Evolutionary conservation across 140 eudicot genomes (phyloP), one percentile per base, ranked within the genome.

Genomic region (Oenanthe javanica): DNA sequence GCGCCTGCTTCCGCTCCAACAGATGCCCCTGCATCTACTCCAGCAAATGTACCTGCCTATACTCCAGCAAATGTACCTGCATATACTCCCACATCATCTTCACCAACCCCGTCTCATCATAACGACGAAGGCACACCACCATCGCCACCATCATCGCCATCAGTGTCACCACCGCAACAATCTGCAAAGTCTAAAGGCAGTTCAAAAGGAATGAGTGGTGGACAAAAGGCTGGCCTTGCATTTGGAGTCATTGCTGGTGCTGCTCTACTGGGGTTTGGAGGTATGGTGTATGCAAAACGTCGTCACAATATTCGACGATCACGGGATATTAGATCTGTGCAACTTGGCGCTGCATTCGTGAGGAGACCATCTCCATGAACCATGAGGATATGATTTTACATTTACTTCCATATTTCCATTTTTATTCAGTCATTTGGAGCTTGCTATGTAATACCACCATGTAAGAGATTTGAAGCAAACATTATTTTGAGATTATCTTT

Each of bases 161-260:
- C 19, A 75, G n/a, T 13, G 1, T 16, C 79, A 3, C 85, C 85
- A 3, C 8, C 54, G n/a, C 78, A 61, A 48, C 55, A 67, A 25
- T 27, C 45, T 25, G 4, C 81, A 42, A 25, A 52, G 8, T 72
- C 83, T 51, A 79, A 75, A 48, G 79, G 84, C 43, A 77, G 85
- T 19, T 81, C 89, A 40, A 70, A 70, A 4, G 83, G 87, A 47
- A 55, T 76, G 84, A 89, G 83, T 1, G 90, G 90, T 15, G 88
- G 90, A 52, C 88, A 86, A 67, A 86, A 84, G 79, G 87, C 86
- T 2, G 90, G 90, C 49, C 81, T 89, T 9, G 85, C 78, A 47
- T 16, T 89, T 0, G 92, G 92, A 79, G 89, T 89, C 76, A 61
- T 89, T 77, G 87, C 77, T 1, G 92, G 84, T 72, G 90, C 71